Evolutionary conservation across 306 rosid genomes (phyloP), one percentile per base, ranked within the genome.

Genomic region (Citrullus amarus): DNA sequence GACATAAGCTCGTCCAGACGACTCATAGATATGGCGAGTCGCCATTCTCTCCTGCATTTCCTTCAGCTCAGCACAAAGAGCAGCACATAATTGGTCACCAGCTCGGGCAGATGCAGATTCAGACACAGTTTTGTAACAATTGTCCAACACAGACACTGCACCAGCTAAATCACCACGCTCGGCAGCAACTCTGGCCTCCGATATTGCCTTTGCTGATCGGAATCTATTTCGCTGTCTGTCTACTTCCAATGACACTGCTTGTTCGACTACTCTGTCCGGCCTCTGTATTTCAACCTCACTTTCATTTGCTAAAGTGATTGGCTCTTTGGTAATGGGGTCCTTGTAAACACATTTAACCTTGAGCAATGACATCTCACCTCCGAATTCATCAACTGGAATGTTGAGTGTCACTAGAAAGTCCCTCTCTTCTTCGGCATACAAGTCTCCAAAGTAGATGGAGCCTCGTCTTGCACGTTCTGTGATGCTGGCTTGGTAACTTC

Each of bases 31-130:
- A 5, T 84, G 91, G 2, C 78, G 90, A 79, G 82, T 95, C 6
- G 92, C 93, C 97, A 95, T 95, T 81, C 99, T 91, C 14, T 92
- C 97, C 53, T 92, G 90, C 96, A 92, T 95, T 86, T 92, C 99
- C 88, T 88, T 95, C 41, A 95, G 81, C 82, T 92, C 97, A 0
- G 91, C 93, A 12, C 86, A 82, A 48, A 95, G 96, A 7, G 92
- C 80, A 53, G 60, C 79, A 71, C 92, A 95, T 53, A 92, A 84
- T 20, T 79, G 79, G 79, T 95, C 97, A 8, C 91, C 89, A 1
- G 90, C 89, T 78, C 9, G 81, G 7, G 90, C 89, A 54, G 97
- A 91, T 39, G 86, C 79, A 34, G 90, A 86, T 80, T 88, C 92
- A n/a, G 85, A 87, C 80, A 95, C 72, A 36, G 75, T 83, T 84